A percentile compares a stretch with the other conserved stretches of the same genome.
phyloP scores from a whole-genome alignment of 2,329 filamentous ascomycete genomes.

The Penicillium sp. region DNA sequence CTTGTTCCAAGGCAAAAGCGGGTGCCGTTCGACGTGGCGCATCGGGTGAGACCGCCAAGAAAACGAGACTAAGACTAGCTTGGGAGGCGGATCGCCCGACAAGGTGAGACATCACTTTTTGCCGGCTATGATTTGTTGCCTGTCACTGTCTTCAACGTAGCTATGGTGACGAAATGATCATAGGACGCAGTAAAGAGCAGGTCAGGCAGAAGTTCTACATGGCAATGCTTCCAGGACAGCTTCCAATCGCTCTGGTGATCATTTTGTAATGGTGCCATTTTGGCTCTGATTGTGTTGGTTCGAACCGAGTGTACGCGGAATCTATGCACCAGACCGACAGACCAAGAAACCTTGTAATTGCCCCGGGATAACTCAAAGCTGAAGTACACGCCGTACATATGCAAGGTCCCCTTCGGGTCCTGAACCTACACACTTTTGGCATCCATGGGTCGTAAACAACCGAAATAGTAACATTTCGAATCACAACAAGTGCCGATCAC shows the following conservation, averaged over 20 bases:
- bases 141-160: background rate
- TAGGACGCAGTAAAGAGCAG: background rate
- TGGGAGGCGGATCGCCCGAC: conserved; percentile 7
- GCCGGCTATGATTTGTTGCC: background rate
- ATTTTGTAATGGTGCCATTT: background rate
- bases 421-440: background rate
- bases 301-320: background rate
- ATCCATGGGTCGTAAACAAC: background rate
- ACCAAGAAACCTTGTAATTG: background rate
- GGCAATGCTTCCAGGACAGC: background rate
- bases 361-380: background rate
- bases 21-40: background rate
- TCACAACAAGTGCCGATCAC: background rate
- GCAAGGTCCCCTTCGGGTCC: background rate
- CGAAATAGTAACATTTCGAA: background rate
- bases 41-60: conserved; percentile 13
- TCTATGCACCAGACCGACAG: background rate
- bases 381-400: conserved; percentile 1
- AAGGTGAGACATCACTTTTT: conserved; percentile 15
- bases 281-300: background rate
- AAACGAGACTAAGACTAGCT: conserved; percentile 10
- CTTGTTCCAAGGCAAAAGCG: background rate
- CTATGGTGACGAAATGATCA: background rate
- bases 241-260: background rate
- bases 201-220: background rate